Base-by-base conservation (phyloP, 2,329 filamentous ascomycete genomes). In the Exserohilum turcica region DNA sequence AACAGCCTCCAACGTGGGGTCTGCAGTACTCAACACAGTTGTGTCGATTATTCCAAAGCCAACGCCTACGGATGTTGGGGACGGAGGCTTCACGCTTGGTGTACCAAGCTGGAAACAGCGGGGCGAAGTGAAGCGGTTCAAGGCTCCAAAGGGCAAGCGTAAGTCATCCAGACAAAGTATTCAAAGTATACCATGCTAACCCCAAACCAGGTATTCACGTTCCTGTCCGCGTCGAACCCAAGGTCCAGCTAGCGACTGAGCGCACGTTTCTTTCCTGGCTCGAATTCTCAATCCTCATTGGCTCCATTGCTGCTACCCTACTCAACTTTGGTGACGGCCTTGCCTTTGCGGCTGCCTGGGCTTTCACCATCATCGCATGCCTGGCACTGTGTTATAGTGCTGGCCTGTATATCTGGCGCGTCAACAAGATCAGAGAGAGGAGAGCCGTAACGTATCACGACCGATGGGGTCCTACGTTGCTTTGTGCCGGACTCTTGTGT, bases 181-280 rank as follows among this genome's bases (percentile, higher is more conserved):
- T 33, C 12, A 6, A 31, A 15, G 24, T 27, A 18, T 5, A 21
- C 21, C 1, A 6, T 16, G 46, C 57, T 66, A 59, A 64, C 58
- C 39, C 9, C 0, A 27, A 2, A 18, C 5, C 32, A 74, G 90
- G 90, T 74, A 97, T 99, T 54, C 93, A 97, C 68, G 94, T 99
- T 19, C 93, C 93, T 12, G 88, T 97, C 49, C 87, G 94, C 43
- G 92, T 99, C 29, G 94, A 99, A 76, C 94, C 94, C 29, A 99
- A 99, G 78, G 94, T 99, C 44, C 96, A 92, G 75, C 96, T 99
- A 72, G 94, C 94, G 18, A 92, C 92, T 0, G 94, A 99, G 76
- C 86, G 94, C 60, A 99, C 94, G 0, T 99, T 97, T 77, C 83
- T 99, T 52, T 90, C 91, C 59, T 99, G 94, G 89, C 89, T 99